phyloP scores from a whole-genome alignment of 2,329 filamentous ascomycete genomes.

The Hymenoscyphus occultus region DNA sequence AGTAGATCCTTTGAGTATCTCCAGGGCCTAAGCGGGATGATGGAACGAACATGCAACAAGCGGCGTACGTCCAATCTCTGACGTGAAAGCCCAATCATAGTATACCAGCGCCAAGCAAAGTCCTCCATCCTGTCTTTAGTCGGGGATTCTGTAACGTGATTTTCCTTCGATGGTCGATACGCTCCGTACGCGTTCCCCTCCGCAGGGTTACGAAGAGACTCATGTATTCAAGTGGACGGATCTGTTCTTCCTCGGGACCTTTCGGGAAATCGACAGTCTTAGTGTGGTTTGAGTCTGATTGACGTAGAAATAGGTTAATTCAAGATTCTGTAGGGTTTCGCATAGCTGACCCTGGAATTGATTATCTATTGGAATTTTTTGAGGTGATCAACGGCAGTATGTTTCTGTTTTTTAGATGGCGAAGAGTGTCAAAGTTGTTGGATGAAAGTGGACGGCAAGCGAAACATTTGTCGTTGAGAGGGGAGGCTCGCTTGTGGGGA shows the following conservation, averaged over 20 bases:
- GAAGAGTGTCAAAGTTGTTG: neutral
- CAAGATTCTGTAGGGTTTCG: neutral
- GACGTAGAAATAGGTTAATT: too few relatives aligned
- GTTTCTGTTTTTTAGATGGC: too few relatives aligned
- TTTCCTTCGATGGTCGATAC: neutral
- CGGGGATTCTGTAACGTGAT: conserved; percentile 5
- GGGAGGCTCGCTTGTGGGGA: too few relatives aligned
- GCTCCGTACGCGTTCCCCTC: neutral
- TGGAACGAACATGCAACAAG: conserved; percentile 22
- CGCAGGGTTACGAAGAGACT: neutral
- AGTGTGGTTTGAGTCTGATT: neutral
- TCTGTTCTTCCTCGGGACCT: neutral
- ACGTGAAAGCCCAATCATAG: conserved; percentile 14
- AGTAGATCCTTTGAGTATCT: conserved; percentile 11
- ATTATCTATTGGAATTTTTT: neutral
- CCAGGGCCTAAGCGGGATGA: conserved; percentile 7
- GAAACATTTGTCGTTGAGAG: conserved; percentile 9
- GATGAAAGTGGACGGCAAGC: conserved; percentile 2
- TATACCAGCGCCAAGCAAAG: conserved; percentile 2
- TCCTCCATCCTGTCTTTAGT: neutral
- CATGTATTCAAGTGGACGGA: neutral
- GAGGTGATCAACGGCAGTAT: neutral
- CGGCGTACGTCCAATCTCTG: conserved; percentile 14
- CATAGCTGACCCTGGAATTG: neutral
- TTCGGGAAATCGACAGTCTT: neutral